phyloP scores from a whole-genome alignment of 2,329 filamentous ascomycete species.

The Coleophoma eucalyptorum region DNA sequence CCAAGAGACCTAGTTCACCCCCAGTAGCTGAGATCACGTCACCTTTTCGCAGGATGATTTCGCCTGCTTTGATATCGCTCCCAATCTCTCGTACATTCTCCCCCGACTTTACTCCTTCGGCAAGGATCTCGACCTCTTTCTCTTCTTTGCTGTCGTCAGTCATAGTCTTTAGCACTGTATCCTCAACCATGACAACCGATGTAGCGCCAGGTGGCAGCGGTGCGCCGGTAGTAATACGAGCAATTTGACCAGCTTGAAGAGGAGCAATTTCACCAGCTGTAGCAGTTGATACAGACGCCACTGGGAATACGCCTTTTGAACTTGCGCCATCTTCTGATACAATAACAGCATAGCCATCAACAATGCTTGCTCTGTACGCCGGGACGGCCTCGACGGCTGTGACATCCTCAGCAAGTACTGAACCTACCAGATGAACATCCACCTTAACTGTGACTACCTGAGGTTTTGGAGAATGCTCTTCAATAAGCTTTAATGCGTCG shows the following conservation, averaged over 20 bases:
- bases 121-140: conserved; percentile 81
- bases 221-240: conserved; percentile 91
- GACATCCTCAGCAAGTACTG: conserved; percentile 80
- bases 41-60: conserved; percentile 69
- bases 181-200: conserved; percentile 95
- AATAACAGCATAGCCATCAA: conserved; percentile 91
- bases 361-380: conserved; percentile 91
- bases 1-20: conserved; percentile 86
- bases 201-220: conserved; percentile 85
- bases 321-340: conserved; percentile 53
- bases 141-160: conserved; percentile 83
- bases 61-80: conserved; percentile 73
- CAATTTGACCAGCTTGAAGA: conserved; percentile 71
- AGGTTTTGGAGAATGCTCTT: conserved; percentile 66
- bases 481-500: conserved; percentile 71
- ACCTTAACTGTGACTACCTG: conserved; percentile 56
- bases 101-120: conserved; percentile 66
- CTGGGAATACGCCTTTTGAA: conserved; percentile 78
- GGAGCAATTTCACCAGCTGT: conserved; percentile 63
- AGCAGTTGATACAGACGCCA: conserved; percentile 83
- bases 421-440: conserved; percentile 63
- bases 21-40: conserved; percentile 83
- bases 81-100: conserved; percentile 92
- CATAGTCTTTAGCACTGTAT: conserved; percentile 72
- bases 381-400: conserved; percentile 79